phyloP scores from a whole-genome alignment of 768 basidiomycete genomes.

The Naematelia aurantialba region DNA sequence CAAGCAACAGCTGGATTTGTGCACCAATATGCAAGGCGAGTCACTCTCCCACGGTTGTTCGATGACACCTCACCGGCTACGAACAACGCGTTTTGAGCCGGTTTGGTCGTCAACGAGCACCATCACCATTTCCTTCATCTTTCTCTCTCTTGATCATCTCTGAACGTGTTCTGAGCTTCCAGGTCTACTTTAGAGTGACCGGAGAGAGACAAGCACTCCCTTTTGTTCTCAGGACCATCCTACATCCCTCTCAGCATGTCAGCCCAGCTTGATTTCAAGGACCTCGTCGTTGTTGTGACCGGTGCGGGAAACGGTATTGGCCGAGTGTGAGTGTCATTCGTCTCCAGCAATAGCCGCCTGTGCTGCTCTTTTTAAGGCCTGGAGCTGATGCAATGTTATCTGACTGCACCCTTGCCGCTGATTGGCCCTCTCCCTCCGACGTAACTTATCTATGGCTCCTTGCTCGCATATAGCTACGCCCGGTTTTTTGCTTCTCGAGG shows the following conservation, averaged over 20 bases:
- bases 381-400: no score
- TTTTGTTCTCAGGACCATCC: no score
- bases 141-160: background rate
- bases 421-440: no score
- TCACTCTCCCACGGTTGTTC: background rate
- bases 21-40: background rate
- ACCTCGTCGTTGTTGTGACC: conserved; percentile 77
- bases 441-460: background rate
- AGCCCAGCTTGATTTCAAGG: conserved; percentile 34
- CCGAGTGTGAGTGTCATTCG: conserved; percentile 63
- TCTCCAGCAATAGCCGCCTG: no score
- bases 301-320: conserved; percentile 96
- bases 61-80: background rate
- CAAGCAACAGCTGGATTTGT: background rate
- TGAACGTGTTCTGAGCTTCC: no score
- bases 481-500: conserved; percentile 87
- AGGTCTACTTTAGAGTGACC: no score
- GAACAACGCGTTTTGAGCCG: background rate
- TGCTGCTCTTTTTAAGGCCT: no score
- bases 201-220: no score
- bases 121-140: background rate
- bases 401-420: no score
- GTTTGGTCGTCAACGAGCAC: background rate
- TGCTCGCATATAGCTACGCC: conserved; percentile 63
- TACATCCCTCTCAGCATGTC: background rate